Conservation (phyloP, 345 rosid genomes). For the Bruguiera gymnorhiza region DNA sequence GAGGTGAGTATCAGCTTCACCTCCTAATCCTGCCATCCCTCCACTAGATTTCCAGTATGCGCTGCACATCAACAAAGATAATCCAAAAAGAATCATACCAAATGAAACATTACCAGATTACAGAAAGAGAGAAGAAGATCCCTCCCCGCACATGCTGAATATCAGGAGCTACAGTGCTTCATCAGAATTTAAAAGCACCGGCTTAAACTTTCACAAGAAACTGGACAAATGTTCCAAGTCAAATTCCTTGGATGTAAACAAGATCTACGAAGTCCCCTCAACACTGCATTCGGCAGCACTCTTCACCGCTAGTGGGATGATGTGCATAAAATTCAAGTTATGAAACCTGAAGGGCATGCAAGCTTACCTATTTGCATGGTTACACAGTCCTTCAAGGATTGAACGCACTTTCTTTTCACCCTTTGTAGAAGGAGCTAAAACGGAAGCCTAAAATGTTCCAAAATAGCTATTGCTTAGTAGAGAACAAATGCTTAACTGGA, state of each 20-base stretch:
- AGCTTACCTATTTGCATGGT: constrained; percentile 73
- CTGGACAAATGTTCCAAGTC: neutral
- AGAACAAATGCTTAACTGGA: constrained; percentile 9
- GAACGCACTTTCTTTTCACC: constrained; percentile 94
- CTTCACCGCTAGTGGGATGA: no score
- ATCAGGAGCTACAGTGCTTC: no score
- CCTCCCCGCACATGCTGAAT: no score
- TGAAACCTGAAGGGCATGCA: neutral
- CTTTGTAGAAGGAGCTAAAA: constrained; percentile 76
- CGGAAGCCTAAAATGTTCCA: constrained; percentile 64
- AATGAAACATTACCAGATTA: neutral
- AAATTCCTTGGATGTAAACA: no score
- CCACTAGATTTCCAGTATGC: constrained; percentile 69
- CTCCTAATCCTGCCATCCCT: constrained; percentile 73
- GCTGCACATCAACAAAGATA: constrained; percentile 42
- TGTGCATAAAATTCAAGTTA: neutral
- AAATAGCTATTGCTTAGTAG: constrained; percentile 17
- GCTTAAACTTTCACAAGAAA: neutral
- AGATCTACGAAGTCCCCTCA: neutral
- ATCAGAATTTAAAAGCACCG: no score
- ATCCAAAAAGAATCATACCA: neutral
- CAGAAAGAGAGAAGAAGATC: neutral
- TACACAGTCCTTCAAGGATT: constrained; percentile 76
- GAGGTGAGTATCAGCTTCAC: constrained; percentile 71
- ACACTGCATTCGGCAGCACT: no score